phyloP scores from a whole-genome alignment of 2,329 filamentous ascomycete genomes.

The Aspergillus vadensis region DNA sequence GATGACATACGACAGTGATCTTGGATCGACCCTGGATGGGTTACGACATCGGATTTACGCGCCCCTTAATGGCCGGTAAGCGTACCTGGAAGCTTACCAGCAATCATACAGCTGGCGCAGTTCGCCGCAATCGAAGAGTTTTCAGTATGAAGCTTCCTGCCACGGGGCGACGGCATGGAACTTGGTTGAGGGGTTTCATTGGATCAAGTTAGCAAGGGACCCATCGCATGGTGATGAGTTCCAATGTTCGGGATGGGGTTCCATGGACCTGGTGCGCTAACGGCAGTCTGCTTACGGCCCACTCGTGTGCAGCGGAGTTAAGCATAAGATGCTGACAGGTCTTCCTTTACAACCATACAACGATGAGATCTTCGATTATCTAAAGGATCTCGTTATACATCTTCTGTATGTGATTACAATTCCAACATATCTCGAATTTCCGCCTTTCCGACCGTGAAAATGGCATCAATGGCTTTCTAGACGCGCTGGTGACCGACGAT shows the following conservation, averaged over 20 bases:
- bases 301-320: slow-evolving; percentile 2
- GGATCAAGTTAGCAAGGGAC: background rate
- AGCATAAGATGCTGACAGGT: slow-evolving; percentile 8
- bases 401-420: background rate
- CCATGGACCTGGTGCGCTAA: background rate
- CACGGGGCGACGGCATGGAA: background rate
- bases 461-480: too few relatives aligned
- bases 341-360: background rate
- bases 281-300: background rate
- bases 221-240: background rate
- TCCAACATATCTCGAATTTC: too few relatives aligned
- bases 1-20: background rate
- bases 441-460: too few relatives aligned
- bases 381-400: background rate
- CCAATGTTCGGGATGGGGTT: background rate
- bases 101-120: too few relatives aligned
- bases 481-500: background rate
- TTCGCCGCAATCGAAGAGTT: background rate
- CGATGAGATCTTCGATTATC: too few relatives aligned
- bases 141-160: background rate
- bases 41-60: background rate
- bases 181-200: background rate
- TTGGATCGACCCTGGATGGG: background rate
- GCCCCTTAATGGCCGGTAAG: background rate
- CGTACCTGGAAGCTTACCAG: too few relatives aligned